Evolutionary conservation across 768 basidiomycete genomes (phyloP).

Genomic region (Rhizopogon salebrosus): DNA sequence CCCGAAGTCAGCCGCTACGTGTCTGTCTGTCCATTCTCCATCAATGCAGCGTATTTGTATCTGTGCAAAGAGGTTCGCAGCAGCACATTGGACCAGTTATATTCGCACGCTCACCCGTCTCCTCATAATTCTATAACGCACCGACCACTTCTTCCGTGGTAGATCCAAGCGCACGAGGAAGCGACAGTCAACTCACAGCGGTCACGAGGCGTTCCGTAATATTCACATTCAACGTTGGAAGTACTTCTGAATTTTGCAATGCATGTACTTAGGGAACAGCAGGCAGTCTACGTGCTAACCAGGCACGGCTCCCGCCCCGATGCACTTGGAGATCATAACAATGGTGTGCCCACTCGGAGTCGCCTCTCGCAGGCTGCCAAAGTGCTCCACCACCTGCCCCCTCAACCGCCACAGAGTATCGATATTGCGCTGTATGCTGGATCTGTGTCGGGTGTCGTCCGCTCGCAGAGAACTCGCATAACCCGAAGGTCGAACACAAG

Average conservation of each 20-base stretch:
- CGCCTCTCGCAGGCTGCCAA: conserved; percentile 48
- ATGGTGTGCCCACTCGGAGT: conserved; percentile 14
- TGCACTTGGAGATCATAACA: conserved; percentile 10
- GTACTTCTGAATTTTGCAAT: conserved; percentile 16
- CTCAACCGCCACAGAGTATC: conserved; percentile 40
- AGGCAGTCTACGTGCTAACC: conserved; percentile 61
- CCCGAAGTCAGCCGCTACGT: too few species aligned
- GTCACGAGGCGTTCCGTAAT: conserved; percentile 29
- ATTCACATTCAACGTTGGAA: conserved; percentile 32
- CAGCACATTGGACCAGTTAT: conserved; percentile 40
- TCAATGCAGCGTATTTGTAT: conserved; percentile 19
- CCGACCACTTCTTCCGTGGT: conserved; percentile 23
- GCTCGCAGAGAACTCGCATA: conserved; percentile 65
- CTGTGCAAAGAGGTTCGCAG: conserved; percentile 14
- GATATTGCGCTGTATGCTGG: conserved; percentile 44
- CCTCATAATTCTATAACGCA: conserved; percentile 18
- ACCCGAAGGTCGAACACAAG: conserved; percentile 45
- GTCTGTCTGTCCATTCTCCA: conserved; percentile 4
- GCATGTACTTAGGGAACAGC: conserved; percentile 34
- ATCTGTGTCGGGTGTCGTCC: conserved; percentile 49
- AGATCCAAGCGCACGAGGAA: conserved; percentile 51
- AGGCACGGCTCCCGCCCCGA: conserved; percentile 33
- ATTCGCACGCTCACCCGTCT: conserved; percentile 28
- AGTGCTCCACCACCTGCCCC: conserved; percentile 55
- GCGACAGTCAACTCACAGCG: conserved; percentile 45